phyloP scores from a whole-genome alignment of 2,329 filamentous ascomycete species.

The Xylaria sp. region DNA sequence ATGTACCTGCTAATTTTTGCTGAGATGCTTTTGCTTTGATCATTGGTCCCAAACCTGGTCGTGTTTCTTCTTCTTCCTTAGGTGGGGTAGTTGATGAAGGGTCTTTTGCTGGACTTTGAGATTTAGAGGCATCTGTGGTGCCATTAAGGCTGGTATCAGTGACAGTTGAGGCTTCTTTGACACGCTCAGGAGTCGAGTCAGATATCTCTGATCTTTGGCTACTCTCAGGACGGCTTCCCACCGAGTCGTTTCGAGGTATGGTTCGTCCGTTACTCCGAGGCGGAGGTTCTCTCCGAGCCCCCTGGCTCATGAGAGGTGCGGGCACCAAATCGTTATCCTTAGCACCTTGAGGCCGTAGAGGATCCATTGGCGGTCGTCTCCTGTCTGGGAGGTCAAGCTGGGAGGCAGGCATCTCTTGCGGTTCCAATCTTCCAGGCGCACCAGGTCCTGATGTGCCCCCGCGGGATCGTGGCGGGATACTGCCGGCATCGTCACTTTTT shows the following conservation, averaged over 20 bases:
- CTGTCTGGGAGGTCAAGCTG: constrained; percentile 68
- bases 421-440: constrained; percentile 53
- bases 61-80: constrained; percentile 50
- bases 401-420: constrained; percentile 43
- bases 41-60: constrained; percentile 91
- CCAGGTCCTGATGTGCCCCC: constrained; percentile 58
- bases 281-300: constrained; percentile 59
- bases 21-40: constrained; percentile 81
- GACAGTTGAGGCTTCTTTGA: constrained; percentile 29
- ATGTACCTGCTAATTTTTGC: constrained; percentile 76
- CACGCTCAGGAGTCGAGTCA: constrained; percentile 37
- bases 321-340: constrained; percentile 66
- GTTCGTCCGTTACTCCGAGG: constrained; percentile 64
- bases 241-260: constrained; percentile 57
- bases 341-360: constrained; percentile 59
- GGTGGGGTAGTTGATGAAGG: constrained; percentile 46
- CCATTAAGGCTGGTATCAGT: constrained; percentile 35
- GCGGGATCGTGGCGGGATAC: constrained; percentile 63
- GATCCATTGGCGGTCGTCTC: constrained; percentile 73
- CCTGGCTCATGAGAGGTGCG: constrained; percentile 66
- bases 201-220: constrained; percentile 51
- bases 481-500: constrained; percentile 63
- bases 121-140: constrained; percentile 37
- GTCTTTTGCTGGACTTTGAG: constrained; percentile 45
- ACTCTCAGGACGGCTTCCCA: constrained; percentile 49